Evolutionary conservation across 148 eudicot genomes (phyloP).

Genomic region (Bassia scoparia): DNA sequence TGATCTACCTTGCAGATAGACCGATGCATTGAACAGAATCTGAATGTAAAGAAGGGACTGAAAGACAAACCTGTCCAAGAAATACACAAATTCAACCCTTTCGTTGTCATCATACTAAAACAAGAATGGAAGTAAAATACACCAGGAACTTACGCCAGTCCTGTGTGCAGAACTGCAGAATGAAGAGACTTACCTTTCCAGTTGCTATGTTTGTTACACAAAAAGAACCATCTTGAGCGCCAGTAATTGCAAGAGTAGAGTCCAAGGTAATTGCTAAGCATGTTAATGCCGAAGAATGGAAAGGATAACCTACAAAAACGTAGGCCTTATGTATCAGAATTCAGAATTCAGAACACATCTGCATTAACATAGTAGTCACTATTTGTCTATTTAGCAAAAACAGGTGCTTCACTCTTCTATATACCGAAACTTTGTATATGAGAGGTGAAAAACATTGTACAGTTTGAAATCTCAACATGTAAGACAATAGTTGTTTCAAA

Average conservation of each 20-base stretch:
- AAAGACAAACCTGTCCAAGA: background rate
- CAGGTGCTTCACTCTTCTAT: too few species aligned
- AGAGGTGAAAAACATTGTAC: too few species aligned
- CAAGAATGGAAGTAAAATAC: background rate
- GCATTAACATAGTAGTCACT: too few species aligned
- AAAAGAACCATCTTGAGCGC: background rate
- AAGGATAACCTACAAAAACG: background rate
- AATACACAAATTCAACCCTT: background rate
- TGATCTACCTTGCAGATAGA: background rate
- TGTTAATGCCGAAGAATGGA: background rate
- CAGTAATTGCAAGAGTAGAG: background rate
- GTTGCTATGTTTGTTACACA: background rate
- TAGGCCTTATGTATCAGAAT: background rate
- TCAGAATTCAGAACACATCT: too few species aligned
- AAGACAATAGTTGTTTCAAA: too few species aligned
- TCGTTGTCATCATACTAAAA: too few species aligned
- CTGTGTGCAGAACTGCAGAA: too few species aligned
- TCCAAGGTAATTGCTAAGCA: slow-evolving; percentile 5
- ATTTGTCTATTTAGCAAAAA: too few species aligned
- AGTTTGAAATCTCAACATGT: too few species aligned
- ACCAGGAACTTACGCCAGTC: background rate
- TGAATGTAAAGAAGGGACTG: background rate
- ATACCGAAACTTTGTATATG: too few species aligned
- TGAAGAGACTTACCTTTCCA: background rate
- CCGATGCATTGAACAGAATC: background rate